Evolutionary conservation across 176 grass and related monocot species (phyloP).

Genomic region (Eleusine coracana): DNA sequence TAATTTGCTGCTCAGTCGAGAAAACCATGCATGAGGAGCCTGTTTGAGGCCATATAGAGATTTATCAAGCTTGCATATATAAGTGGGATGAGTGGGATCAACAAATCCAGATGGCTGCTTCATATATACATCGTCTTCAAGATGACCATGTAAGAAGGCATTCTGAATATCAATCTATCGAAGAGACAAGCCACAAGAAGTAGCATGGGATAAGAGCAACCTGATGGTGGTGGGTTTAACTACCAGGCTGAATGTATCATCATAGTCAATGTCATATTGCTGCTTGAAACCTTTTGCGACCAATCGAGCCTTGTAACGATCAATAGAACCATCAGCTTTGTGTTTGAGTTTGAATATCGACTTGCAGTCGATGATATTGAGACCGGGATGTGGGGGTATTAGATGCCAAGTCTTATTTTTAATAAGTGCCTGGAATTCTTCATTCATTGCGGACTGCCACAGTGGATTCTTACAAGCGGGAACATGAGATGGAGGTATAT

Average conservation of each 20-base stretch:
- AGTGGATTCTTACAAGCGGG: neutral
- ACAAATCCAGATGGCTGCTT: neutral
- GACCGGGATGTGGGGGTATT: no score
- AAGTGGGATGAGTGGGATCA: neutral
- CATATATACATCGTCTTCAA: neutral
- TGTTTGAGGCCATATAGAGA: neutral
- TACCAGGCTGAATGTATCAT: no score
- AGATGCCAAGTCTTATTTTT: neutral
- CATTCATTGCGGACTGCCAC: neutral
- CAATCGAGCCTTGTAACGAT: no score
- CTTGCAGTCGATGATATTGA: no score
- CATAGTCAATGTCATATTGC: no score
- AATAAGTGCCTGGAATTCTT: neutral
- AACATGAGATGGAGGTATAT: neutral
- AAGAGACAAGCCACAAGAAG: no score
- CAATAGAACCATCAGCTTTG: no score
- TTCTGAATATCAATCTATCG: neutral
- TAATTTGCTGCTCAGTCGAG: neutral
- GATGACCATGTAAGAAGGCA: no score
- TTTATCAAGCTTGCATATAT: neutral
- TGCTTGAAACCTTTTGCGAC: no score
- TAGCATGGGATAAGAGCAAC: no score
- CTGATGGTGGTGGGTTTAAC: no score
- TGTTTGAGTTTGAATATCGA: no score
- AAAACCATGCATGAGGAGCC: neutral